Evolutionary conservation across 768 basidiomycete genomes (phyloP), one percentile per base, ranked within the genome.

Genomic region (Mycena rosella): DNA sequence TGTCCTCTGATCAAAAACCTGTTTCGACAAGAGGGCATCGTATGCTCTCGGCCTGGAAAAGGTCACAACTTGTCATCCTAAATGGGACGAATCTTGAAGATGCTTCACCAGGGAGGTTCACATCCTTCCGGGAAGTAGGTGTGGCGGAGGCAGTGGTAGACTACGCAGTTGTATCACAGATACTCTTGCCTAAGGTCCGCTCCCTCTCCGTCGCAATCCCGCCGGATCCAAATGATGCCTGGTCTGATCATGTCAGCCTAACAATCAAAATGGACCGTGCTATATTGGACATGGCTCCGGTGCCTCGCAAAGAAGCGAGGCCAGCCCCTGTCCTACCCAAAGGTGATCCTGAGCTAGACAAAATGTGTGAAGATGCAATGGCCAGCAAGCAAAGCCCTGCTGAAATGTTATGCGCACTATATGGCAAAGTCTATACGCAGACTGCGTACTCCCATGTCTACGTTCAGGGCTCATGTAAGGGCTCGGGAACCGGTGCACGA

Each of bases 171-270:
- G 62, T 63, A 6, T 63, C 62, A 3, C 36, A 63, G 3, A 38
- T 11, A 27, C 34, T 56, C 0, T 10, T 56, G 34, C 54, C 54
- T 11, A 48, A n/a, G 34, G 32, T 63, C 20, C 42, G 20, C 8
- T 63, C 62, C 0, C 36, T 63, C 17, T 36, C 32, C 8, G 20
- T 63, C 0, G 62, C 44, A 9, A 1, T 14, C 6, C 62, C 62
- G 13, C 18, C n/a, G 0, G 32, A 8, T 27, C 45, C 62, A 26
- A n/a, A 36, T 4, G 62, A 55, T 6, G 45, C 62, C 0, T 63
- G 62, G 62, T 63, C 62, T 20, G 62, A 63, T n/a, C 62, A 63
- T 40, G 54, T 63, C 24, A 56, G 62, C 10, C 45, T 56, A 17
- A 56, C 49, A 2, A 26, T 61, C 27, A 42, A 40, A 29, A 24